These are phyloP conservation scores for Solanum paucissectum DNA, from an alignment of 257 asterid species.

Conservation along the genomic window DNA sequence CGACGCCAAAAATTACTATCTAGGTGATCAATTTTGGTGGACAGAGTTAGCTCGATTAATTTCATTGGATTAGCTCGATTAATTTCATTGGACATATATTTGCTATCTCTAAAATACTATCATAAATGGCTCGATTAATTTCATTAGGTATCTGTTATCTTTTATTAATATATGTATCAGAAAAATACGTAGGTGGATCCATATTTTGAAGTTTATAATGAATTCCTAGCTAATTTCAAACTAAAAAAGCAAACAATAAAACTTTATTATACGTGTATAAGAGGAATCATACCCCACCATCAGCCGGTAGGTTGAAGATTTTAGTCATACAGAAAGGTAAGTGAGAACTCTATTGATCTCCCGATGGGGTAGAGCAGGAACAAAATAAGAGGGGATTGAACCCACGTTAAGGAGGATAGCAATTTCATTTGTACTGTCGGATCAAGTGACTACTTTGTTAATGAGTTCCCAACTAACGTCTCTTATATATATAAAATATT, in stretches of 20 bases:
- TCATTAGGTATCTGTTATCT: background rate
- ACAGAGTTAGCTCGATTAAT: background rate
- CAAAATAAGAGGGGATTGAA: background rate
- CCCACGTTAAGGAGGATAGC: fast-evolving
- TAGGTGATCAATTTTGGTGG: background rate
- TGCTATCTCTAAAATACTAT: too few species aligned
- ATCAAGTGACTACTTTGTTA: background rate
- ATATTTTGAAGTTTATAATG: background rate
- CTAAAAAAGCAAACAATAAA: background rate
- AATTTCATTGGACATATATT: background rate
- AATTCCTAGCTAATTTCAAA: background rate
- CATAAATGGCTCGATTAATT: too few species aligned
- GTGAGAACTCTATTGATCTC: background rate
- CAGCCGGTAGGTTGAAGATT: background rate
- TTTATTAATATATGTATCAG: background rate
- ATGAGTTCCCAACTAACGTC: background rate
- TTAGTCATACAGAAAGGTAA: fast-evolving
- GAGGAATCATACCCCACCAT: background rate
- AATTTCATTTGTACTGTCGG: too few species aligned
- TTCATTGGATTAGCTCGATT: background rate
- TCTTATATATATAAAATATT: background rate
- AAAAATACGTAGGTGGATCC: background rate
- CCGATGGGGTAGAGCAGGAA: background rate
- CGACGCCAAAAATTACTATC: background rate
- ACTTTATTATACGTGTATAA: background rate